Conservation (phyloP, 2,329 filamentous ascomycete species). For the Bipolaris sorokiniana region DNA sequence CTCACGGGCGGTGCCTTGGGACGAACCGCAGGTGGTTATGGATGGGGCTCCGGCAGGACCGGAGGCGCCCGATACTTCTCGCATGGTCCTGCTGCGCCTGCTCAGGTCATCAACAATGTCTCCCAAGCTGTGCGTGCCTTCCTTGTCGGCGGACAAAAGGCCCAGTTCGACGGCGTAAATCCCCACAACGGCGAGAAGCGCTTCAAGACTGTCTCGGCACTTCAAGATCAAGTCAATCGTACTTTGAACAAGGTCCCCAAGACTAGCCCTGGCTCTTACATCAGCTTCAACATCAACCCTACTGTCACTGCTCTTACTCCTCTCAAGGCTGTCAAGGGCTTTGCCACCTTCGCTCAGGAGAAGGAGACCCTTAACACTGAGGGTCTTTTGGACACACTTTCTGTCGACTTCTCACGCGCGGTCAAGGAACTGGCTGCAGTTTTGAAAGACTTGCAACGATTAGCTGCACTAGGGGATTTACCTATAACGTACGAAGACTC, state of each 20-base stretch:
- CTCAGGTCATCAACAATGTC: conserved; percentile 94
- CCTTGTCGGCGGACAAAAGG: conserved; percentile 86
- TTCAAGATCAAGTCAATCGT: conserved; percentile 74
- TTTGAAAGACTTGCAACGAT: conserved; percentile 78
- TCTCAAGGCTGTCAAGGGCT: conserved; percentile 65
- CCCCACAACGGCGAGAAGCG: conserved; percentile 72
- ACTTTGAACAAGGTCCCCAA: conserved; percentile 67
- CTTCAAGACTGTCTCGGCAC: conserved; percentile 76
- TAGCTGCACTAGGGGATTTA: conserved; percentile 80
- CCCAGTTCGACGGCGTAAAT: conserved; percentile 81
- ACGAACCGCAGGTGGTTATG: conserved; percentile 88
- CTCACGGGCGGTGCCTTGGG: conserved; percentile 85
- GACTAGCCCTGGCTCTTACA: conserved; percentile 73
- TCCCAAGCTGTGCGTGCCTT: conserved; percentile 91
- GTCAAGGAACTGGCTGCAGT: conserved; percentile 82
- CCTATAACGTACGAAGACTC: conserved; percentile 75
- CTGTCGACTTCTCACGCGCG: conserved; percentile 84
- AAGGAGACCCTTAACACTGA: conserved; percentile 75
- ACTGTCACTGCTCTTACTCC: conserved; percentile 87
- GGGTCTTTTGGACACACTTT: conserved; percentile 83
- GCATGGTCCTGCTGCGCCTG: conserved; percentile 81
- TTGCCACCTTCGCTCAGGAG: conserved; percentile 49
- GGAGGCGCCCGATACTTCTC: conserved; percentile 87
- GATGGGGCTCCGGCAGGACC: conserved; percentile 70
- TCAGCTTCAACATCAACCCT: conserved; percentile 88